A percentile compares a stretch with the other conserved stretches of the same genome.
Conservation (phyloP, 768 basidiomycete species). For the Lyophyllum atratum region DNA sequence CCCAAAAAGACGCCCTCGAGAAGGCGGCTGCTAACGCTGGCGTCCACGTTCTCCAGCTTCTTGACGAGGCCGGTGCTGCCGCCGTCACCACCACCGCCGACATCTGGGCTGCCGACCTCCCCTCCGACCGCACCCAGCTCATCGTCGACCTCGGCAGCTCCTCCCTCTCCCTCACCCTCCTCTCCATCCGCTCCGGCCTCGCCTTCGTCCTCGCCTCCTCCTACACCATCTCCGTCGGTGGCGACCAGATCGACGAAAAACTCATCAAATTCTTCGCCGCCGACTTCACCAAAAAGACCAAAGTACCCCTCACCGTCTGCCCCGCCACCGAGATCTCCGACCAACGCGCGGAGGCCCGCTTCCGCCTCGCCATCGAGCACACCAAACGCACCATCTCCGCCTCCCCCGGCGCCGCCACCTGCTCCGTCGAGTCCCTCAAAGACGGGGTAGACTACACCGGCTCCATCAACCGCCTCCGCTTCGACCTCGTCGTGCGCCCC, state of each 20-base stretch:
- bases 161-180: slow-evolving; percentile 64
- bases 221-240: slow-evolving; percentile 52
- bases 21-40: slow-evolving; percentile 81
- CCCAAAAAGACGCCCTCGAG: slow-evolving; percentile 69
- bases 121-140: slow-evolving; percentile 73
- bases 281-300: slow-evolving; percentile 97
- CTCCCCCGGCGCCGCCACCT: slow-evolving; percentile 82
- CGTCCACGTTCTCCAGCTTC: slow-evolving; percentile 79
- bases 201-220: slow-evolving; percentile 61
- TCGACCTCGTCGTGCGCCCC: slow-evolving; percentile 61
- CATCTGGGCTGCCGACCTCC: slow-evolving; percentile 41
- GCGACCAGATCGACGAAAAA: slow-evolving; percentile 75
- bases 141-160: slow-evolving; percentile 83
- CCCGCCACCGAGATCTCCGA: slow-evolving; percentile 61
- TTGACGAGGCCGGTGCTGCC: slow-evolving; percentile 86
- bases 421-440: slow-evolving; percentile 92
- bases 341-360: slow-evolving; percentile 89
- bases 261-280: slow-evolving; percentile 91
- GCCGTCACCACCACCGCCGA: slow-evolving; percentile 56
- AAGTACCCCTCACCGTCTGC: slow-evolving; percentile 65
- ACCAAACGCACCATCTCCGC: slow-evolving; percentile 93
- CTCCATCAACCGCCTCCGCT: slow-evolving; percentile 54
- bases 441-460: slow-evolving; percentile 88
- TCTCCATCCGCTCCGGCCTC: slow-evolving; percentile 78
- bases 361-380: slow-evolving; percentile 89